These are phyloP conservation scores for Elsinoe perseae DNA, from an alignment of 2,329 filamentous ascomycete genomes.

Conservation along the genomic window DNA sequence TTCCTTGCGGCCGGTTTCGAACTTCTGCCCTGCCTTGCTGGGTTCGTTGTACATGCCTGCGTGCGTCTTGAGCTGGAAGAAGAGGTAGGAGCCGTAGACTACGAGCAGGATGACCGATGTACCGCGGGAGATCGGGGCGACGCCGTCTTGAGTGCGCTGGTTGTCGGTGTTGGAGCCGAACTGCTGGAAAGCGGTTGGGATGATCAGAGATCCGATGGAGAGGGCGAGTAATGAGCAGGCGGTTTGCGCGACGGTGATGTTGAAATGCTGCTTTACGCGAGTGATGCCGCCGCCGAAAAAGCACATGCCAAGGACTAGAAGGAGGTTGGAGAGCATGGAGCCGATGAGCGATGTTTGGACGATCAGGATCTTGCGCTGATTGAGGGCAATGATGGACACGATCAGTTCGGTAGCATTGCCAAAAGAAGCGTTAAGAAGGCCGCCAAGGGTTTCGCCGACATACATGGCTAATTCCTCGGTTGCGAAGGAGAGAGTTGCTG, in stretches of 20 bases:
- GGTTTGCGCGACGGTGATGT: conserved; percentile 84
- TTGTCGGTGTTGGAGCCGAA: conserved; percentile 32
- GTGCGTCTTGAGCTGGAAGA: conserved; percentile 89
- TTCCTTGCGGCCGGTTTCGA: conserved; percentile 38
- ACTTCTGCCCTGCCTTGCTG: conserved; percentile 66
- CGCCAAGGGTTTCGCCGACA: conserved; percentile 74
- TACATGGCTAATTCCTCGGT: conserved; percentile 83
- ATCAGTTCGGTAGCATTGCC: conserved; percentile 48
- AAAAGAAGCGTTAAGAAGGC: conserved; percentile 83
- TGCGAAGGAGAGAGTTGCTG: conserved; percentile 76
- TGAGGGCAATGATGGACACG: conserved; percentile 77
- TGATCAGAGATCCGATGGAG: conserved; percentile 72
- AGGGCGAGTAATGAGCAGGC: conserved; percentile 73
- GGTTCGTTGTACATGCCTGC: conserved; percentile 69
- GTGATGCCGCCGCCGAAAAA: conserved; percentile 83
- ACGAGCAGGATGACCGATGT: conserved; percentile 73
- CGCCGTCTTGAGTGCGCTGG: conserved; percentile 19
- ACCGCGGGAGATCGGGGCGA: conserved; percentile 54
- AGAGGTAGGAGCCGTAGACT: conserved; percentile 74
- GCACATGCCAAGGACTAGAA: conserved; percentile 83
- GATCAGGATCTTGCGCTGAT: conserved; percentile 66
- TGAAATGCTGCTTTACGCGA: conserved; percentile 78
- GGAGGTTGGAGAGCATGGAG: conserved; percentile 81
- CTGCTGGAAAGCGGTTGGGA: conserved; percentile 76
- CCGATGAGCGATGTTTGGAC: conserved; percentile 90